Evolutionary conservation across 345 rosid genomes (phyloP).

Genomic region (Cardamine resedifolia): DNA sequence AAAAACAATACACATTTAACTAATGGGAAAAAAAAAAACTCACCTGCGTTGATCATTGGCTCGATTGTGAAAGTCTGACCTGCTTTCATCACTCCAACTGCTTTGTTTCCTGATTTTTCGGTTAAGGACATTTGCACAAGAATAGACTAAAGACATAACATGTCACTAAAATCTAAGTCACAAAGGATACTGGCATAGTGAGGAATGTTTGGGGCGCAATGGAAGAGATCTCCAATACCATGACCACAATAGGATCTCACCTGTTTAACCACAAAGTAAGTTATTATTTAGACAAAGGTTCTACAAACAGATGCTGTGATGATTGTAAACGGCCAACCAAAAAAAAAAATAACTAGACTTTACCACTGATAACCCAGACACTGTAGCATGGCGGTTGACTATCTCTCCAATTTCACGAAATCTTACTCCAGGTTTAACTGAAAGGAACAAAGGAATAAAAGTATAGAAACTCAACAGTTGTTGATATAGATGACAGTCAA

Average conservation of each 20-base stretch:
- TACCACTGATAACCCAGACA: conserved; percentile 99
- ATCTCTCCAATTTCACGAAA: conserved; percentile 95
- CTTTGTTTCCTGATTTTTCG: conserved; percentile 73
- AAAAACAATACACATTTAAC: background rate
- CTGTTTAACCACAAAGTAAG: conserved; percentile 43
- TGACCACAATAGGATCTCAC: conserved; percentile 95
- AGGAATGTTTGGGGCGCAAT: conserved; percentile 97
- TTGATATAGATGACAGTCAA: background rate
- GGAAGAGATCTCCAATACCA: conserved; percentile 97
- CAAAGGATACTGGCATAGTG: conserved; percentile 87
- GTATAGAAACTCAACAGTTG: no score
- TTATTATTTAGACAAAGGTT: conserved; percentile 2
- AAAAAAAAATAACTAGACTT: conserved; percentile 15
- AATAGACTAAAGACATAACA: conserved; percentile 1
- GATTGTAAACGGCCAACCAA: background rate
- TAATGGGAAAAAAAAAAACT: background rate
- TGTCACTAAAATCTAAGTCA: conserved; percentile 4
- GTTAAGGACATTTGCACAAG: conserved; percentile 42
- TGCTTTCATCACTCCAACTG: conserved; percentile 95
- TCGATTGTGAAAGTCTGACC: conserved; percentile 97
- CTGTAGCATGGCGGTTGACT: conserved; percentile 81
- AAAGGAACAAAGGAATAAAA: conserved; percentile 1
- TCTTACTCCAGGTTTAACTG: conserved; percentile 95
- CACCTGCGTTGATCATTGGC: conserved; percentile 98
- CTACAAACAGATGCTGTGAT: background rate